These are phyloP conservation scores for Jaminaea rosea DNA, from an alignment of 1,284 basidiomycete species.

Conservation along the genomic window DNA sequence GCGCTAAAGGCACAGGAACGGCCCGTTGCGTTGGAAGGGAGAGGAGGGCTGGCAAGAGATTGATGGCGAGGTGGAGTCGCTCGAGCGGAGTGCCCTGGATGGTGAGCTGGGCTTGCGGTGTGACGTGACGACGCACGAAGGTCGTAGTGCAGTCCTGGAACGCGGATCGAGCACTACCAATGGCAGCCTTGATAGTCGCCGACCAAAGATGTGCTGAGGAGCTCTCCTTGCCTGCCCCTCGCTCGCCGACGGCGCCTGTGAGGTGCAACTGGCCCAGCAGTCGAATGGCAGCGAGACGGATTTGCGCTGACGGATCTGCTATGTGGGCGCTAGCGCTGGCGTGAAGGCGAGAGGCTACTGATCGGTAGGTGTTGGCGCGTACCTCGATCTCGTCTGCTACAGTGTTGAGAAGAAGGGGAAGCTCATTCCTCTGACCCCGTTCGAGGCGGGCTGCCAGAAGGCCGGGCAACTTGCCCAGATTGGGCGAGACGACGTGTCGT, in stretches of 20 bases:
- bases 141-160: neutral
- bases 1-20: no score
- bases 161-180: neutral
- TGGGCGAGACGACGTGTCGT: neutral
- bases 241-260: neutral
- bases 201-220: neutral
- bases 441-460: neutral
- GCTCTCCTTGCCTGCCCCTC: neutral
- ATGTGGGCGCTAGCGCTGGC: neutral
- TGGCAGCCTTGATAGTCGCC: neutral
- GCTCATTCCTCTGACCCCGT: neutral
- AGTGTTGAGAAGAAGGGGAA: neutral
- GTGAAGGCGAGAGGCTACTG: neutral
- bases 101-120: no score
- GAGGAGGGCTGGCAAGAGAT: no score
- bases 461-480: neutral
- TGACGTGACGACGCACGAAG: no score
- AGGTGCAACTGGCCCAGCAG: neutral
- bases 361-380: neutral
- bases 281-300: neutral
- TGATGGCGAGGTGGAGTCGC: no score
- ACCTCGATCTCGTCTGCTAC: neutral
- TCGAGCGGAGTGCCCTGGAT: no score
- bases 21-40: no score
- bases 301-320: neutral